Evolutionary conservation across 2,329 filamentous ascomycete species (phyloP), one percentile per base, ranked within the genome.

Genomic region (Penicillium sp.): DNA sequence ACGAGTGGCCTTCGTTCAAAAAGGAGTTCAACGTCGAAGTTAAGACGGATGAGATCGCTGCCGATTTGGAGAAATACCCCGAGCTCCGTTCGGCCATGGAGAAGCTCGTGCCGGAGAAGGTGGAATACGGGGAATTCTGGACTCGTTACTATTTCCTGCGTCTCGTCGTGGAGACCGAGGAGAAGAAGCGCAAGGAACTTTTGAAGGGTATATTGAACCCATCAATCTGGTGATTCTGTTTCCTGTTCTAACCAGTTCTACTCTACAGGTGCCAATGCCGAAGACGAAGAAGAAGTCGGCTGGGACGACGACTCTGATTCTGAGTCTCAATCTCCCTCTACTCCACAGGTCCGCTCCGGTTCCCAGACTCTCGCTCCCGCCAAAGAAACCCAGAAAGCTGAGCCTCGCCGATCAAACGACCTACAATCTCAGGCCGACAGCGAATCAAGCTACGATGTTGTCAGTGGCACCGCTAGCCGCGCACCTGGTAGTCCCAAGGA

Each of bases 361-460:
- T 59, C 73, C 70, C 54, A 63, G 44, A 64, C 59, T 65, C 51
- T 55, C 15, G 52, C 56, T n/a, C 41, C 62, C 63, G 68, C 46
- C 61, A 69, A 73, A 35, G 70, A 79, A 71, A 60, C 73, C 67
- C 77, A 85, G 46, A 90, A 90, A 72, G 81, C 86, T 27, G 84
- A 89, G 64, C 78, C 86, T 18, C 86, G 90, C 51, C 76, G 78
- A 38, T 95, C 91, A 27, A 88, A 95, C 66, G 91, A 96, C 68
- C 88, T 91, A 71, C 91, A 93, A 71, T 95, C 90, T 27, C 89
- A 94, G 63, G 86, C 91, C 8, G 94, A 94, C 66, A 97, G 93
- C 70, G 94, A 99, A 65, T 90, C 90, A 18, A 96, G 91, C 76
- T 99, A 99, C 72, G 94, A 99, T 71, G 82, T 99, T 34, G 91